Evolutionary conservation across 108 stramenopile species (phyloP).

Genomic region (Pseudonitzschia multiseries): DNA sequence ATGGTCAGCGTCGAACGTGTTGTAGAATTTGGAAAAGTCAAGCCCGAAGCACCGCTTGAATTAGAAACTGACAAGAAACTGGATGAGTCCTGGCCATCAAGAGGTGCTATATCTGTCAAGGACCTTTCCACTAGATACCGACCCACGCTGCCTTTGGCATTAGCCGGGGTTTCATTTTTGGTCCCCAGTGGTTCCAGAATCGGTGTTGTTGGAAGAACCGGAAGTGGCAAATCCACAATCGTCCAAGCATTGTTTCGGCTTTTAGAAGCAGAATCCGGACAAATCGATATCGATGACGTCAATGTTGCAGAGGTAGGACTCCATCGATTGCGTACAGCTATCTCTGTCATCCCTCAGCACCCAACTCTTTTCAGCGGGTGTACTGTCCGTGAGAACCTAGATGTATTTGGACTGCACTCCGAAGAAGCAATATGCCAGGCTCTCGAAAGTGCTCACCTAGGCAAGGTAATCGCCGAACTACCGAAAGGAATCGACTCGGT

Average conservation of each 20-base stretch:
- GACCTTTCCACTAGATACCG: constrained; percentile 80
- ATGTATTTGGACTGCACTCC: constrained; percentile 69
- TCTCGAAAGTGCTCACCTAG: constrained; percentile 63
- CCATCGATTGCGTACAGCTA: constrained; percentile 73
- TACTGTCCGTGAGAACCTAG: constrained; percentile 93
- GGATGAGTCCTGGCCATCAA: constrained; percentile 59
- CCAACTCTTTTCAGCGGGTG: constrained; percentile 92
- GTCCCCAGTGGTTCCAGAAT: constrained; percentile 80
- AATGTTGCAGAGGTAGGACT: constrained; percentile 82
- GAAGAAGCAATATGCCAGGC: constrained; percentile 60
- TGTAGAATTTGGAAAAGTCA: constrained; percentile 62
- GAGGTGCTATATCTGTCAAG: constrained; percentile 65
- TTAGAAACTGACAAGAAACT: constrained; percentile 50
- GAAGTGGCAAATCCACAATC: constrained; percentile 70
- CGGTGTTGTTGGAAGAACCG: constrained; percentile 90
- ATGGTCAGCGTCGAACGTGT: constrained; percentile 92
- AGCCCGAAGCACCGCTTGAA: constrained; percentile 65
- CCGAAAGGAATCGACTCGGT: constrained; percentile 60
- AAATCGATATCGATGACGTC: constrained; percentile 83
- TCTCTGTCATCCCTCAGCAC: constrained; percentile 93
- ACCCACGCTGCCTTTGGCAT: constrained; percentile 64
- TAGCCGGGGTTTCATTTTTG: constrained; percentile 59
- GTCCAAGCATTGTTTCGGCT: constrained; percentile 81
- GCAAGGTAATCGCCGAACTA: constrained; percentile 56
- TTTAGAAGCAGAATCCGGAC: constrained; percentile 76